Percentiles rank a stretch among this genome's conserved stretches.
phyloP scores from a whole-genome alignment of 1,139 yeast species.

The Geotrichum aggregatum region DNA sequence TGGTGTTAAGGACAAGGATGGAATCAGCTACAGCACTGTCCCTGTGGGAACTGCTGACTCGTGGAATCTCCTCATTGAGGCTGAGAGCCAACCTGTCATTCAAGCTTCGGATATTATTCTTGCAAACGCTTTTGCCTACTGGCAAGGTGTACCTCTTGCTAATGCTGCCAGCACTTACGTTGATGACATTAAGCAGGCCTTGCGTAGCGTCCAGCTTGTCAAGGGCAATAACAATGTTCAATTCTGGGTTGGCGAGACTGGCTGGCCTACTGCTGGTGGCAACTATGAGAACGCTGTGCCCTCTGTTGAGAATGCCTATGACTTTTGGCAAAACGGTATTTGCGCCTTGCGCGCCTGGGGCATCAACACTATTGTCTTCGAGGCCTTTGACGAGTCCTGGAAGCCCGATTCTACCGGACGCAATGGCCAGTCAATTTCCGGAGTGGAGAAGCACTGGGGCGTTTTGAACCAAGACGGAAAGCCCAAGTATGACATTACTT shows the following conservation, averaged over 20 bases:
- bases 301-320: constrained; percentile 63
- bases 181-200: constrained; percentile 94
- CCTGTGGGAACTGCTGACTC: constrained; percentile 94
- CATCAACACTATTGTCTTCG: constrained; percentile 83
- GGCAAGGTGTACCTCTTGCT: constrained; percentile 89
- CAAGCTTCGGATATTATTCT: constrained; percentile 76
- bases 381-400: constrained; percentile 95
- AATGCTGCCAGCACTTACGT: constrained; percentile 87
- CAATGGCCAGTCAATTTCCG: constrained; percentile 42
- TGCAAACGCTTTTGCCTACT: constrained; percentile 94
- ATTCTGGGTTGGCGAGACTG: constrained; percentile 98
- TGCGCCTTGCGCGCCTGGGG: constrained; percentile 97
- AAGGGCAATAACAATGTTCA: constrained; percentile 81
- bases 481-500: constrained; percentile 35
- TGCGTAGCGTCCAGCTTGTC: constrained; percentile 75
- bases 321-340: constrained; percentile 80
- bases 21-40: constrained; percentile 63
- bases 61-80: constrained; percentile 88
- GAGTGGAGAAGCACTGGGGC: constrained; percentile 94
- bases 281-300: constrained; percentile 54
- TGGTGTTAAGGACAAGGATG: constrained; percentile 70
- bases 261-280: constrained; percentile 94
- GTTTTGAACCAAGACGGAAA: constrained; percentile 56
- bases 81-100: constrained; percentile 63
- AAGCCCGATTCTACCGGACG: constrained; percentile 80